phyloP scores from a whole-genome alignment of 2,329 filamentous ascomycete genomes.

The Stylonectria norvegica region DNA sequence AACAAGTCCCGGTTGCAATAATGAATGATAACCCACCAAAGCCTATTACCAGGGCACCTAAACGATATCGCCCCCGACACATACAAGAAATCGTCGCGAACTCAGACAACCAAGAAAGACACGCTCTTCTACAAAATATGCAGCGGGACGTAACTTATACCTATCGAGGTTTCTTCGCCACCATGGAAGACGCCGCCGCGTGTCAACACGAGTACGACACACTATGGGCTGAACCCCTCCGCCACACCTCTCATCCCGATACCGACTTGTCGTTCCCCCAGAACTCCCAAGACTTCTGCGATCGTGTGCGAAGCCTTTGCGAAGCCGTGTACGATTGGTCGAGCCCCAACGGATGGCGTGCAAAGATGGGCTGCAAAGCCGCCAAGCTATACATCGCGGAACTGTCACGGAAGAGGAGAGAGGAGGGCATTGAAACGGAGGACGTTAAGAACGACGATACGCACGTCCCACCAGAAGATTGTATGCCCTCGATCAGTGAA shows the following conservation, averaged over 20 bases:
- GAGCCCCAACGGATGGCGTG: constrained; percentile 14
- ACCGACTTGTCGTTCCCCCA: constrained; percentile 13
- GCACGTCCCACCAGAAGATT: constrained; percentile 9
- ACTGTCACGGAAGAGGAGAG: constrained; percentile 9
- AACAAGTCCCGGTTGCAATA: too few relatives aligned
- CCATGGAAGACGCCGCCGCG: background rate
- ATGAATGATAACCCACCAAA: too few relatives aligned
- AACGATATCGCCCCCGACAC: background rate
- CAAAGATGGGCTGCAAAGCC: constrained; percentile 21
- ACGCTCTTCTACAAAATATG: constrained; percentile 5
- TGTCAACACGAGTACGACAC: constrained; percentile 4
- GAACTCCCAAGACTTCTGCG: constrained; percentile 1
- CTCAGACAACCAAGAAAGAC: background rate
- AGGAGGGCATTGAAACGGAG: background rate
- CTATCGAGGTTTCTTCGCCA: constrained; percentile 12
- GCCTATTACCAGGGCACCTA: too few relatives aligned
- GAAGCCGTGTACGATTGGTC: constrained; percentile 22
- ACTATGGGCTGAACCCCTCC: constrained; percentile 1
- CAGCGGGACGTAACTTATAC: constrained; percentile 1
- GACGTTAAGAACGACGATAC: constrained; percentile 10
- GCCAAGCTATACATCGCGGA: too few relatives aligned
- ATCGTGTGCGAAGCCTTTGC: constrained; percentile 12
- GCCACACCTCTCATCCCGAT: background rate
- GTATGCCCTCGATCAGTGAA: constrained; percentile 11
- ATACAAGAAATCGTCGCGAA: too few relatives aligned